These are phyloP conservation scores for Sporisorium scitamineum DNA, from an alignment of 1,284 basidiomycete species.

Conservation along the genomic window DNA sequence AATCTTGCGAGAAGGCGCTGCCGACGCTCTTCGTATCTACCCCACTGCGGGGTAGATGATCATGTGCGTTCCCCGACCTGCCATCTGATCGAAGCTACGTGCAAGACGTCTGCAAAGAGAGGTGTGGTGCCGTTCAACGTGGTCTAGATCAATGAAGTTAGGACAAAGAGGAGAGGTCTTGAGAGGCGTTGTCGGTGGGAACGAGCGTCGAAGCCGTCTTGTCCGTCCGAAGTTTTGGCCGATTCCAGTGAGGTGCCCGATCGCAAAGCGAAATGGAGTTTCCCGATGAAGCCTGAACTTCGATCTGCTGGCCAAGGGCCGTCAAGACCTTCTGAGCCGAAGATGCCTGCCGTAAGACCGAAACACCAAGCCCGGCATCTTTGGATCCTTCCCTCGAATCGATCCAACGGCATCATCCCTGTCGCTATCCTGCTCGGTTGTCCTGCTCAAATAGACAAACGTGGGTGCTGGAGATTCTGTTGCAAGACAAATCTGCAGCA, in stretches of 20 bases:
- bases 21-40: slow-evolving; percentile 3
- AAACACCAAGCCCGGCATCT: not conserved
- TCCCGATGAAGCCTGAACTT: not conserved
- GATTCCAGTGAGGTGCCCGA: not conserved
- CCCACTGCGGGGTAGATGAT: slow-evolving; percentile 17
- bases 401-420: not conserved
- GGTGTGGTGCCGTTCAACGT: not conserved
- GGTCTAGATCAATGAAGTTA: not conserved
- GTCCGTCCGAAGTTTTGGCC: slow-evolving; percentile 1
- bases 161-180: not conserved
- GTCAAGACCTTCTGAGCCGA: slow-evolving; percentile 28
- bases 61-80: not conserved
- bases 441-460: not conserved
- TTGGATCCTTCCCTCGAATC: not conserved
- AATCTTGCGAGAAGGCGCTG: not conserved
- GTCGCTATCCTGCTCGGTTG: too few relatives aligned
- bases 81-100: slow-evolving; percentile 7
- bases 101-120: slow-evolving; percentile 7
- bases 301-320: slow-evolving; percentile 1
- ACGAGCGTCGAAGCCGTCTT: slow-evolving; percentile 17
- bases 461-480: not conserved
- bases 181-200: not conserved
- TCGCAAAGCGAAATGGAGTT: not conserved
- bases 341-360: not conserved
- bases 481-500: not conserved